Evolutionary conservation across 1,284 basidiomycete species (phyloP), one percentile per base, ranked within the genome.

Genomic region (Exobasidium rhododendri): DNA sequence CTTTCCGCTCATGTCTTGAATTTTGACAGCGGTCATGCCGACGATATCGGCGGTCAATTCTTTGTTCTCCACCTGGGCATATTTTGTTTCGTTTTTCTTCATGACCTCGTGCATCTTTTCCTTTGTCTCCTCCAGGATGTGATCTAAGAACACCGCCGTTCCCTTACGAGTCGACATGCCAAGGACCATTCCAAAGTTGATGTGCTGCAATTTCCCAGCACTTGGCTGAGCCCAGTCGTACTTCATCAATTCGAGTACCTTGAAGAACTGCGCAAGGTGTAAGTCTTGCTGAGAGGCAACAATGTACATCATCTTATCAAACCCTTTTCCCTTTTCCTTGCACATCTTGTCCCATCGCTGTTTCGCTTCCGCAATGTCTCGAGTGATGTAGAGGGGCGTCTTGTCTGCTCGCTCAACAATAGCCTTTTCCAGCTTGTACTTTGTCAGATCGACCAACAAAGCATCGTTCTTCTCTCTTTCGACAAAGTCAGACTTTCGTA

Each of bases 231-330:
- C 93, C 88, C 89, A 97, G 7, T 87, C 85, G 82, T 90, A 90
- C 22, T 86, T 86, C 89, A 98, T 92, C 49, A 97, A 84, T 68
- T 92, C 86, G 56, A 97, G 85, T 28, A 94, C 87, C 82, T 97
- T 94, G 87, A 96, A 94, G 82, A 97, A 89, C 51, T 97, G 94
- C 3, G 88, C 85, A 50, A 92, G 84, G 80, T 99, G 94, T 24
- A 97, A 84, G 69, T 94, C 90, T 81, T 99, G 96, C 79, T 96
- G 93, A n/a, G 89, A 87, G 0, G 92, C 88, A 51, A 96, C 87
- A 77, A 97, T 92, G 82, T 94, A 94, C 66, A 97, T 90, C 90
- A 97, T 94, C 84, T 97, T 97, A 86, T 98, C 93, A 73, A 97
- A 96, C 3, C 57, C 57, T n/a, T 56, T 13, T 47, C 60, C 58